These are phyloP conservation scores for Chlorophyllum brunneum DNA, from an alignment of 768 basidiomycete species.

Conservation along the genomic window DNA sequence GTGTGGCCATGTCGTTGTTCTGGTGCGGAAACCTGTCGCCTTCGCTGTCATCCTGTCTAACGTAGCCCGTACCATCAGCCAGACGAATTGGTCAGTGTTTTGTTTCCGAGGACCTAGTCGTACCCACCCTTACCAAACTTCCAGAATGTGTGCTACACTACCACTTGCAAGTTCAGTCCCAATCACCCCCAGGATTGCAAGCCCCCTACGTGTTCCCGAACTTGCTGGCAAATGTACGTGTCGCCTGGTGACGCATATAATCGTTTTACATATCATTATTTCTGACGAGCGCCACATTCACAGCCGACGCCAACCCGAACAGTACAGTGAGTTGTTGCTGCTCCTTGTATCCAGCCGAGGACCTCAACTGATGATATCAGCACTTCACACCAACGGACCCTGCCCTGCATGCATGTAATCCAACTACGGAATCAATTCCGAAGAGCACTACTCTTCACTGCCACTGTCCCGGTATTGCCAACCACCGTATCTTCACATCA, in stretches of 20 bases:
- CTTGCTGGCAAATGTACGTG: constrained; percentile 13
- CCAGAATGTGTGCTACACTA: constrained; percentile 8
- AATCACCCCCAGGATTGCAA: constrained; percentile 4
- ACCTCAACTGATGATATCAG: not conserved
- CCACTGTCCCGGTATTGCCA: not conserved
- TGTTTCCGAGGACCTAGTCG: not conserved
- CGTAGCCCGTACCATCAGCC: not conserved
- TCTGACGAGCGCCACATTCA: not conserved
- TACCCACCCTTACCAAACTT: not conserved
- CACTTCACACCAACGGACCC: not conserved
- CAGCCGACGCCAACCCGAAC: constrained; percentile 7
- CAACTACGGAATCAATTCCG: not conserved
- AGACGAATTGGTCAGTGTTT: not conserved
- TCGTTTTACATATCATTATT: not conserved
- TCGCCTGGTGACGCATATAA: too few relatives aligned
- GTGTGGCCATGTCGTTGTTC: constrained; percentile 1
- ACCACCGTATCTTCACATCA: not conserved
- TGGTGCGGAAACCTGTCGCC: not conserved
- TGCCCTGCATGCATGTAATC: not conserved
- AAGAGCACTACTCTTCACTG: not conserved
- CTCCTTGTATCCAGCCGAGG: not conserved
- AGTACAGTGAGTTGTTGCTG: constrained; percentile 2
- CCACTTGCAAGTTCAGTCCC: constrained; percentile 12
- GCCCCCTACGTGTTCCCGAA: constrained; percentile 5
- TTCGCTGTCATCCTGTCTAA: not conserved